These are phyloP conservation scores for Vigna hirtella DNA, from an alignment of 306 rosid species.

Conservation along the genomic window DNA sequence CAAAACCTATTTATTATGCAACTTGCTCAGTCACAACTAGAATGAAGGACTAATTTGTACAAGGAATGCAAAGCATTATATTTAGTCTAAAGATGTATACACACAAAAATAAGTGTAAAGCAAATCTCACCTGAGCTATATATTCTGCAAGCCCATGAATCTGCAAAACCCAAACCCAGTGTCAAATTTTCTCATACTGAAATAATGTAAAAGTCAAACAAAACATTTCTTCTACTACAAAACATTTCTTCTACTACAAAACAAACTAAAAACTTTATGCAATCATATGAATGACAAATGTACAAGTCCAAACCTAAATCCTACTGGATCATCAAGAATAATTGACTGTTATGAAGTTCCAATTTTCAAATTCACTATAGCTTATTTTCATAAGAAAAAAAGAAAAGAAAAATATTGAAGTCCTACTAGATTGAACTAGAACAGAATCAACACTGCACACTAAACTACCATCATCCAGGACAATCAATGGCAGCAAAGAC, in stretches of 20 bases:
- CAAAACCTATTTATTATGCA: neutral
- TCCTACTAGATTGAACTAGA: conserved; percentile 26
- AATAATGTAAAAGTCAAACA: conserved; percentile 26
- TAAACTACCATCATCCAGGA: conserved; percentile 32
- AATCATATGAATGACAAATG: neutral
- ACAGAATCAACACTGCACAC: conserved; percentile 38
- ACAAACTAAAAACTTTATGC: conserved; percentile 20
- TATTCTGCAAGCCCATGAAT: conserved; percentile 92
- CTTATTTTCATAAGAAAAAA: conserved; percentile 27
- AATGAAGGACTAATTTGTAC: conserved; percentile 31
- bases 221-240: conserved; percentile 6
- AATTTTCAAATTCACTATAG: neutral
- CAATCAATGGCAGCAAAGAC: conserved; percentile 10
- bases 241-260: conserved; percentile 4
- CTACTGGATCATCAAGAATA: conserved; percentile 26
- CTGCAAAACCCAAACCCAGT: conserved; percentile 61
- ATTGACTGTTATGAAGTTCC: conserved; percentile 24
- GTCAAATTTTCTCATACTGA: conserved; percentile 43
- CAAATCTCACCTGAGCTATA: conserved; percentile 92
- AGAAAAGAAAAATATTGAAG: neutral
- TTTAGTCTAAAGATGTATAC: neutral
- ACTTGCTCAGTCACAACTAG: conserved; percentile 22
- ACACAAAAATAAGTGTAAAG: conserved; percentile 6
- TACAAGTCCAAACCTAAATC: conserved; percentile 30
- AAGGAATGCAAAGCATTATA: conserved; percentile 31